phyloP scores from a whole-genome alignment of 257 asterid genomes.

The Verbascum thapsus region DNA sequence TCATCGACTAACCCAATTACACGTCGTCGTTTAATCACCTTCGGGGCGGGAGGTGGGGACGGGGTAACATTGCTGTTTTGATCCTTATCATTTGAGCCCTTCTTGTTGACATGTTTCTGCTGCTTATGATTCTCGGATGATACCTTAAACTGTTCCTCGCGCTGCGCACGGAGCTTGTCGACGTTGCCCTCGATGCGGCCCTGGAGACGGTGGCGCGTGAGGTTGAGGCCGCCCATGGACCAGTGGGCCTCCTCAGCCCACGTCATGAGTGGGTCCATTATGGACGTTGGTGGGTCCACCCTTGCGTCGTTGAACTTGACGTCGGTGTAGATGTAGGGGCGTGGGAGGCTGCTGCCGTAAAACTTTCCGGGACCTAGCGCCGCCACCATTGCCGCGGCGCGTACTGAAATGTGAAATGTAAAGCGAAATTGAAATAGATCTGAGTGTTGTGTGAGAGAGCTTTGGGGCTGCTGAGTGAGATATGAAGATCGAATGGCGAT shows the following conservation, averaged over 20 bases:
- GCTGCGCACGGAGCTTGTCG: slow-evolving; percentile 63
- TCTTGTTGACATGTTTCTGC: slow-evolving; percentile 23
- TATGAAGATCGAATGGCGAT: too few relatives aligned
- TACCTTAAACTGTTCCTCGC: slow-evolving; percentile 32
- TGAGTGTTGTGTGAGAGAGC: too few relatives aligned
- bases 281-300: slow-evolving; percentile 76
- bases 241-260: slow-evolving; percentile 97
- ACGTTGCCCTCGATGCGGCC: slow-evolving; percentile 91
- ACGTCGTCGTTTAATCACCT: slow-evolving; percentile 69
- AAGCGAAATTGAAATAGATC: too few relatives aligned
- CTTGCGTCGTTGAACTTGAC: slow-evolving; percentile 55
- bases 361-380: slow-evolving; percentile 83
- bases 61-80: slow-evolving; percentile 27
- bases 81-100: slow-evolving; percentile 3
- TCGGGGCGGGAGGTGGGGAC: slow-evolving; percentile 70
- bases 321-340: slow-evolving; percentile 76
- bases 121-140: slow-evolving; percentile 26
- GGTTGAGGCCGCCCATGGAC: slow-evolving; percentile 91
- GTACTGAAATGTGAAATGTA: too few relatives aligned
- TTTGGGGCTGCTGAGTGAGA: too few relatives aligned
- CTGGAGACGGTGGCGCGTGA: slow-evolving; percentile 83
- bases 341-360: slow-evolving; percentile 90
- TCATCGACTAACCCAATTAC: slow-evolving; percentile 51
- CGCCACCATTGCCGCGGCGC: slow-evolving; percentile 56
- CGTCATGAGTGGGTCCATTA: slow-evolving; percentile 61